Evolutionary conservation across 495 filamentous ascomycete genomes (phyloP), one percentile per base, ranked within the genome.

Genomic region (Aspergillus egyptiacus): DNA sequence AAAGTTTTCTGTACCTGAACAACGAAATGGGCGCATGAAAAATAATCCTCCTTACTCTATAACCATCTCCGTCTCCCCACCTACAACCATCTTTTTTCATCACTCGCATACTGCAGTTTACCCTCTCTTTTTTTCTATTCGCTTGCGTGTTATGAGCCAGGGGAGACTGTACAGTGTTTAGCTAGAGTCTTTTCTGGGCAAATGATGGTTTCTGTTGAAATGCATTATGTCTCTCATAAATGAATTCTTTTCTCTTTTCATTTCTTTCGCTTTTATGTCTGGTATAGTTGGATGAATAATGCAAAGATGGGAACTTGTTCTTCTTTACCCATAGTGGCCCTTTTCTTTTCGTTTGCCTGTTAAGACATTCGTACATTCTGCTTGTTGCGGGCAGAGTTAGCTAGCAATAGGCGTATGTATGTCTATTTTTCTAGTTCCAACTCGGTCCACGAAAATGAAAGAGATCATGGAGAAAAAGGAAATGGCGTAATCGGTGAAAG

Each of bases 191-290:
- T n/a, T n/a, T 49, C 46, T 51, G 36, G 8, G 28, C 28, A 18
- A 51, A 31, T 55, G 23, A 59, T 49, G 56, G 39, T 44, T 46
- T 55, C 37, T 36, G 28, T 34, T 28, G 43, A 54, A 49, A 58
- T 51, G 50, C 50, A 53, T 57, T 46, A 50, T 57, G 50, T 54
- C 43, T 36, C 43, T 37, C 36, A 39, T 57, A 57, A 46, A 46
- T 43, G 55, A 55, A 50, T 19, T 46, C n/a, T 50, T 41, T 31
- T 38, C 17, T 49, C 17, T 14, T 31, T 18, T 23, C 6, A 17
- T 19, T 36, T 19, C 10, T 13, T 28, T 27, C 43, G n/a, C 18
- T 35, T 25, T 51, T 39, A 45, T 48, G 30, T 52, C 48, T 19
- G 25, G 15, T 50, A 48, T 46, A 51, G 48, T 40, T 54, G 51